These are phyloP conservation scores for Metschnikowia orientalis DNA, from an alignment of 805 yeast genomes.

Conservation along the genomic window DNA sequence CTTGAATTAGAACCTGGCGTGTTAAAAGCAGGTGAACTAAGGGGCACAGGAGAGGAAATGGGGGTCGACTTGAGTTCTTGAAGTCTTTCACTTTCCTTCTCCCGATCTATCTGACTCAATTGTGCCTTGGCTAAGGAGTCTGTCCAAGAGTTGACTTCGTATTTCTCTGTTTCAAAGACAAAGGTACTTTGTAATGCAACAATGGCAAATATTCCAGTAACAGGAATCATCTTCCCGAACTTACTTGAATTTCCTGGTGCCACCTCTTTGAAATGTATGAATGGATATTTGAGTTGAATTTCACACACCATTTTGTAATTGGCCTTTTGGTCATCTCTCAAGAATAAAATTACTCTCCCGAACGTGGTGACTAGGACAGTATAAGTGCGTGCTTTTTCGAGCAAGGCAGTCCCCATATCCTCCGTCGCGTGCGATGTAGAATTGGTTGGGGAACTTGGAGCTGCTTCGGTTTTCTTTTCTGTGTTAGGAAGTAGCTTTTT, in stretches of 20 bases:
- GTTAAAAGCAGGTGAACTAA: constrained; percentile 10
- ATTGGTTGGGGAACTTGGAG: constrained; percentile 3
- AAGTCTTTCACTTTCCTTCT: constrained; percentile 8
- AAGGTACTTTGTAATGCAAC: constrained; percentile 52
- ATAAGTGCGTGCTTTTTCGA: constrained; percentile 43
- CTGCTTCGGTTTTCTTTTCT: constrained; percentile 13
- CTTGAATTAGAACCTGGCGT: constrained; percentile 9
- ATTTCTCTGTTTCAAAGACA: constrained; percentile 51
- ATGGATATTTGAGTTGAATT: constrained; percentile 49
- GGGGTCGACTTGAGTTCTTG: constrained; percentile 1
- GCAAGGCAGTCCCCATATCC: constrained; percentile 7
- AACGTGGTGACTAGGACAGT: constrained; percentile 55
- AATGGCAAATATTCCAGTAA: constrained; percentile 51
- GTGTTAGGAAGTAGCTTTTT: constrained; percentile 21
- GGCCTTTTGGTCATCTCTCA: constrained; percentile 36
- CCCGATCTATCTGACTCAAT: constrained; percentile 21
- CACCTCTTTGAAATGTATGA: constrained; percentile 56
- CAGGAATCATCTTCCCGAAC: constrained; percentile 29
- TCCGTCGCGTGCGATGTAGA: constrained; percentile 3
- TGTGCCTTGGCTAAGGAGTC: constrained; percentile 20
- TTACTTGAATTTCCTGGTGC: constrained; percentile 32
- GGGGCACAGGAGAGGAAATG: constrained; percentile 8
- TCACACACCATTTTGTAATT: constrained; percentile 48
- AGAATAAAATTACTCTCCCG: constrained; percentile 59
- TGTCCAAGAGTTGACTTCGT: constrained; percentile 51